Percentiles rank a stretch among this genome's conserved stretches.
These are phyloP conservation scores for Blastobotrys aristatus DNA, from an alignment of 1,139 yeast genomes.

Conservation along the genomic window DNA sequence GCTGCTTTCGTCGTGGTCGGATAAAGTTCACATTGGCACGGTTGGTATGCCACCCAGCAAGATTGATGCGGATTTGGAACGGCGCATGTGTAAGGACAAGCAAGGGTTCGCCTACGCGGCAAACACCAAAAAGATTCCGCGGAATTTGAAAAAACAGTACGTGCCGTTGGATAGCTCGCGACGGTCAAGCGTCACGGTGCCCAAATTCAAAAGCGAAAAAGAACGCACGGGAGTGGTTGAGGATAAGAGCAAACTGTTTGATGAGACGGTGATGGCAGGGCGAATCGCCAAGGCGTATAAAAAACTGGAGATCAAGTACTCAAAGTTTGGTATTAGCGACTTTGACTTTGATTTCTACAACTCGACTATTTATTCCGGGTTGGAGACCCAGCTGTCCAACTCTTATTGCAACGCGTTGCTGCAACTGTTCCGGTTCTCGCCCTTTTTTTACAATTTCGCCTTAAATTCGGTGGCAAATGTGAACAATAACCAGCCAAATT, in stretches of 20 bases:
- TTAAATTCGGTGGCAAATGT: slow-evolving; percentile 45
- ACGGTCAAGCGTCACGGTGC: slow-evolving; percentile 38
- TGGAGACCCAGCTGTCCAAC: slow-evolving; percentile 81
- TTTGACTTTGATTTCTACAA: slow-evolving; percentile 88
- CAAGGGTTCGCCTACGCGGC: slow-evolving; percentile 35
- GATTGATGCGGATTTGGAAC: slow-evolving; percentile 31
- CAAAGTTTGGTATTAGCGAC: slow-evolving; percentile 89
- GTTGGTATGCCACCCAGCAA: slow-evolving; percentile 34
- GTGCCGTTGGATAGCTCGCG: slow-evolving; percentile 35
- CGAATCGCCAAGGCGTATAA: slow-evolving; percentile 66
- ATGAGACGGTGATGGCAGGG: slow-evolving; percentile 24
- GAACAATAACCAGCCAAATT: slow-evolving; percentile 37
- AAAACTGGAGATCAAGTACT: slow-evolving; percentile 71
- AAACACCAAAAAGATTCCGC: slow-evolving; percentile 46
- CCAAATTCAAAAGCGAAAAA: slow-evolving; percentile 72
- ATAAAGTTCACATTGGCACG: slow-evolving; percentile 25
- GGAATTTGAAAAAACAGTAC: slow-evolving; percentile 41
- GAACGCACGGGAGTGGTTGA: slow-evolving; percentile 31
- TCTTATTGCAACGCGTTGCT: slow-evolving; percentile 75
- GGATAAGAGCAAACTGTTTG: slow-evolving; percentile 24
- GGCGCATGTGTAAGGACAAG: slow-evolving; percentile 24
- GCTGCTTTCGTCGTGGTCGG: slow-evolving; percentile 69
- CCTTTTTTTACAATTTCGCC: slow-evolving; percentile 63
- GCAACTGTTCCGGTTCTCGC: slow-evolving; percentile 76
- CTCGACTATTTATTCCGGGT: slow-evolving; percentile 69